A percentile compares a stretch with the other conserved stretches of the same genome.
These are phyloP conservation scores for Corynespora cassiicola DNA, from an alignment of 2,329 filamentous ascomycete genomes.

Conservation along the genomic window DNA sequence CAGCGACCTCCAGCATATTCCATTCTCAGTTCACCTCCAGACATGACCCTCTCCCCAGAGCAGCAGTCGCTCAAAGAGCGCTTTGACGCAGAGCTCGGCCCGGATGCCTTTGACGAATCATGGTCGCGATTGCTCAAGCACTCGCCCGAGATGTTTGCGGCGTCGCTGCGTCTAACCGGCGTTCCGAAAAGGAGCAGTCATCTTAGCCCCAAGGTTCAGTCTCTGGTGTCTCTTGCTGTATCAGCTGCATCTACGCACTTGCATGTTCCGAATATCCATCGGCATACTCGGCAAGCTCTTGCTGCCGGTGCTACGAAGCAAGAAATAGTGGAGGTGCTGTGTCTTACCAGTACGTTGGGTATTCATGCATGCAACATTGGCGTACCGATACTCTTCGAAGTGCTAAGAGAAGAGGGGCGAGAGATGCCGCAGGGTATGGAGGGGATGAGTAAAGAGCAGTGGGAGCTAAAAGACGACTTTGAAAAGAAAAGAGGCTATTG, in stretches of 20 bases:
- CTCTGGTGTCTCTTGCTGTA: slow-evolving; percentile 53
- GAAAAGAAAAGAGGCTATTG: slow-evolving; percentile 55
- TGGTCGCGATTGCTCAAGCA: slow-evolving; percentile 35
- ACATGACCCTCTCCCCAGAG: slow-evolving; percentile 27
- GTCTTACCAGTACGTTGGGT: slow-evolving; percentile 52
- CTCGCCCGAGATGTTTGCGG: slow-evolving; percentile 37
- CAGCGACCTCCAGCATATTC: slow-evolving; percentile 13
- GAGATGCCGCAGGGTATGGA: slow-evolving; percentile 31
- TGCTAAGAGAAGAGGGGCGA: slow-evolving; percentile 53
- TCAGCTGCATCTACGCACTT: slow-evolving; percentile 54
- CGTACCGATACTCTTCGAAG: slow-evolving; percentile 54
- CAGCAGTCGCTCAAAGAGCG: slow-evolving; percentile 29
- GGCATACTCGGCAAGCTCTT: slow-evolving; percentile 49
- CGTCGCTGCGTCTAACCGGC: slow-evolving; percentile 29
- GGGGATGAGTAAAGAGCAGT: slow-evolving; percentile 44
- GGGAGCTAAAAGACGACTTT: slow-evolving; percentile 52
- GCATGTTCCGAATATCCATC: slow-evolving; percentile 50
- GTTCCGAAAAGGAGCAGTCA: slow-evolving; percentile 40
- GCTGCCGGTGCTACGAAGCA: slow-evolving; percentile 47
- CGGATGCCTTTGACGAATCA: slow-evolving; percentile 28
- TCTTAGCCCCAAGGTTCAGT: slow-evolving; percentile 50
- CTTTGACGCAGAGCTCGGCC: slow-evolving; percentile 30
- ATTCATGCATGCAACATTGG: slow-evolving; percentile 58
- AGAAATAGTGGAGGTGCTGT: slow-evolving; percentile 56
- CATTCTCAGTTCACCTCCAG: slow-evolving; percentile 7